Evolutionary conservation across 306 rosid species (phyloP).

Genomic region (Datisca glomerata): DNA sequence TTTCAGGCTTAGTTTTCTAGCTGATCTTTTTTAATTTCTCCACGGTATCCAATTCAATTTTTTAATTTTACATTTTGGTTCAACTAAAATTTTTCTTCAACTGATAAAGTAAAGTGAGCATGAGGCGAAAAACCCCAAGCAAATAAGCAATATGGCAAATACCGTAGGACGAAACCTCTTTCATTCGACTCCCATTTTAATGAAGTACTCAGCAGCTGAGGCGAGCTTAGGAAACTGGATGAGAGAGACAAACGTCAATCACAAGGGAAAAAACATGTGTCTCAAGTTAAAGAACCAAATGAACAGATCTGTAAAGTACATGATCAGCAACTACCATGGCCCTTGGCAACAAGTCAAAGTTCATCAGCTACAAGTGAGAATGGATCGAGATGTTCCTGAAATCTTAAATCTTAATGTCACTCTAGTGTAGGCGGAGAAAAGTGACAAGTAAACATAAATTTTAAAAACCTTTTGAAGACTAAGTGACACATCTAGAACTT

Average conservation of each 20-base stretch:
- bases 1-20: too few relatives aligned
- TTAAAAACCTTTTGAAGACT: background rate
- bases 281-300: conserved; percentile 4
- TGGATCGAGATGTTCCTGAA: conserved; percentile 78
- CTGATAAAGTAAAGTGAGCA: too few relatives aligned
- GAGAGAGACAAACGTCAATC: conserved; percentile 5
- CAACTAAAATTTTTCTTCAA: too few relatives aligned
- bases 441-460: too few relatives aligned
- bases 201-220: conserved; percentile 85
- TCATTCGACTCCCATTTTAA: conserved; percentile 93
- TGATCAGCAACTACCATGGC: conserved; percentile 81
- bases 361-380: conserved; percentile 92
- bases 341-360: conserved; percentile 58
- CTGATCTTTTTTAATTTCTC: too few relatives aligned
- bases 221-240: conserved; percentile 95
- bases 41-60: too few relatives aligned
- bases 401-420: conserved; percentile 1
- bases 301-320: conserved; percentile 30
- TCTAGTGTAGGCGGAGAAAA: background rate
- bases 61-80: too few relatives aligned
- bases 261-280: background rate
- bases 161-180: conserved; percentile 97
- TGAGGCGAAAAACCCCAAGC: background rate
- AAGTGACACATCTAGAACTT: background rate
- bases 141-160: conserved; percentile 16